Conservation (phyloP, 192 early-diverging fungal genomes). For the Coemansia biformis region DNA sequence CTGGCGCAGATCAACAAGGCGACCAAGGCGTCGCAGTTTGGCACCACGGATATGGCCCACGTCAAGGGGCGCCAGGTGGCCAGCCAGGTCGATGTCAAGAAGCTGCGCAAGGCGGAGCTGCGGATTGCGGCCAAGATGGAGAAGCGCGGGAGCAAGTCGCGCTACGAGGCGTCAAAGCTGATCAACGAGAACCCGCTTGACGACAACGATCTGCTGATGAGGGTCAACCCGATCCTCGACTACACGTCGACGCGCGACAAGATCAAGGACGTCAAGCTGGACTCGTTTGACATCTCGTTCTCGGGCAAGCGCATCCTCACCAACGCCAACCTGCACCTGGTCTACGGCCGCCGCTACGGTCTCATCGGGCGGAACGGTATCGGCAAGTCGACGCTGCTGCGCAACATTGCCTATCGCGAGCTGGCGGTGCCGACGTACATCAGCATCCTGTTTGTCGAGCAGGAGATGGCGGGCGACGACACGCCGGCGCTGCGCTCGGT, state of each 20-base stretch:
- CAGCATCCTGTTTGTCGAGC: constrained; percentile 94
- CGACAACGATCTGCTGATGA: constrained; percentile 68
- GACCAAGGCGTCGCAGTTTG: constrained; percentile 45
- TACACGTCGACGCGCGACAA: constrained; percentile 71
- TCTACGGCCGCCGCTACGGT: constrained; percentile 90
- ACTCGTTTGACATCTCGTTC: constrained; percentile 95
- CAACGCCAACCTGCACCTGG: constrained; percentile 74
- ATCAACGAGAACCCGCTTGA: constrained; percentile 61
- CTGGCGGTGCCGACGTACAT: constrained; percentile 85
- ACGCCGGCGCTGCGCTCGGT: constrained; percentile 82
- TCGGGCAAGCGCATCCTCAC: constrained; percentile 91
- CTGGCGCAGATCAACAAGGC: constrained; percentile 59
- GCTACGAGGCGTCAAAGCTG: constrained; percentile 71
- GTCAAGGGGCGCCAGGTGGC: constrained; percentile 61
- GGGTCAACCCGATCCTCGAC: constrained; percentile 87
- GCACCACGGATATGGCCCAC: constrained; percentile 61
- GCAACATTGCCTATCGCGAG: constrained; percentile 78
- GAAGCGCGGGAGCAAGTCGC: constrained; percentile 64
- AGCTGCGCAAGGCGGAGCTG: constrained; percentile 86
- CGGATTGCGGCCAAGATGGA: constrained; percentile 88
- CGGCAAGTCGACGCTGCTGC: constrained; percentile 76
- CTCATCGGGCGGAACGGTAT: constrained; percentile 91
- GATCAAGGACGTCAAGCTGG: constrained; percentile 93
- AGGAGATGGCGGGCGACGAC: constrained; percentile 93
- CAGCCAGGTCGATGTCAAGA: constrained; percentile 71